Percentiles rank a stretch among this genome's conserved stretches.
Conservation (phyloP, 208 protist species). For the Acanthamoeba quina region DNA sequence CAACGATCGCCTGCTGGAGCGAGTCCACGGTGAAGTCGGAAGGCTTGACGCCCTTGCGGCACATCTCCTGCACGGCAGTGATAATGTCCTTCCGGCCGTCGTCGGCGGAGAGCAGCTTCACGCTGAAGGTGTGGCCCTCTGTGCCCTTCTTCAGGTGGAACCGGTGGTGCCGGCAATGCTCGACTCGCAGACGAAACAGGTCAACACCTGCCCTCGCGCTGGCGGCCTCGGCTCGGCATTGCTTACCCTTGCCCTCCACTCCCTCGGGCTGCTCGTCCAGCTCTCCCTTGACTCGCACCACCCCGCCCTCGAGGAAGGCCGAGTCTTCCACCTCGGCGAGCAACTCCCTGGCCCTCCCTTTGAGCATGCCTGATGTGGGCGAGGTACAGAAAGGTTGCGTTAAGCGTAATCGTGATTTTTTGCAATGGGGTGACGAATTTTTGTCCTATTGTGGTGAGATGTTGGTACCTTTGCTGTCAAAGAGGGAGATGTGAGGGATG, state of each 20-base stretch:
- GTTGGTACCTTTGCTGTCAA: constrained; percentile 31
- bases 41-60: constrained; percentile 23
- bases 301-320: neutral
- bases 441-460: neutral
- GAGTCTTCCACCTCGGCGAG: neutral
- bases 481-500: constrained; percentile 38
- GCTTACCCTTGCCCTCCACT: neutral
- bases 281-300: neutral
- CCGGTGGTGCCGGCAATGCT: constrained; percentile 23
- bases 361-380: neutral
- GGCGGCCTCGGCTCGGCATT: neutral
- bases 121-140: constrained; percentile 22
- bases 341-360: neutral
- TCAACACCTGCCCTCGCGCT: neutral
- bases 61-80: neutral
- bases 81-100: constrained; percentile 28
- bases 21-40: constrained; percentile 1
- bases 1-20: constrained; percentile 10
- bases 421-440: too few species aligned
- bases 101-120: constrained; percentile 11
- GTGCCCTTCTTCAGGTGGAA: constrained; percentile 6
- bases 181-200: neutral
- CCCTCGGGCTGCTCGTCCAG: neutral
- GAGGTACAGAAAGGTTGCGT: neutral
- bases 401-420: too few species aligned